Evolutionary conservation across 2,329 filamentous ascomycete species (phyloP), one percentile per base, ranked within the genome.

Genomic region (Aspergillus piperis): DNA sequence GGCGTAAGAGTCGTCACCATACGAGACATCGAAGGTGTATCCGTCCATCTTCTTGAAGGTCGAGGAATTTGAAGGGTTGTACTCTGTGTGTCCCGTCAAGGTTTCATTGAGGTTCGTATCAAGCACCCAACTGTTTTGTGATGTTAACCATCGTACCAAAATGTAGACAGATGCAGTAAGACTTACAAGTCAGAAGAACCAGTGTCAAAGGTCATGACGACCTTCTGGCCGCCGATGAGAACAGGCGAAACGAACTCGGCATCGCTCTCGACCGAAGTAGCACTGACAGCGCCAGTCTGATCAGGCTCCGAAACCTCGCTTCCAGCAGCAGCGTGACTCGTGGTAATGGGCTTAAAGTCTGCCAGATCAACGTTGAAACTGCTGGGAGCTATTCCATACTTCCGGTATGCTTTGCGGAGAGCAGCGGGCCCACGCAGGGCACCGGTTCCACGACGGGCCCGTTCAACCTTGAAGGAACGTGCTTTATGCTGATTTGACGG

Each of bases 171-270:
- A n/a, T 15, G n/a, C 19, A 55, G 39, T 15, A 19, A 13, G 0
- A 73, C 83, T 71, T 81, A 86, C 78, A 90, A 81, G 74, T 91
- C 89, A 11, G 89, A 84, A 2, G 88, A 91, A 59, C 89, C 89
- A n/a, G 88, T 89, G 75, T 92, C 89, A 70, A 92, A 90, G 72
- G 90, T 86, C 71, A 92, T 77, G 69, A 87, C 85, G 59, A 92
- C 69, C 4, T 81, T 83, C 76, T 91, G 89, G 5, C 86, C 87
- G 61, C 89, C 89, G 64, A 92, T 84, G n/a, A 72, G 82, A 55
- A 91, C 86, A 0, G 88, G 87, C 0, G 87, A 84, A 11, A 93
- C 82, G 69, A 90, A 93, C 61, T 91, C 86, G 51, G 84, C 81
- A 69, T 90, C 89, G 66, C 87, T 86, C 48, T 83, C 76, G 64